A percentile compares a stretch with the other conserved stretches of the same genome.
Evolutionary conservation across 805 yeast species (phyloP).

Genomic region (Lachancea waltii): DNA sequence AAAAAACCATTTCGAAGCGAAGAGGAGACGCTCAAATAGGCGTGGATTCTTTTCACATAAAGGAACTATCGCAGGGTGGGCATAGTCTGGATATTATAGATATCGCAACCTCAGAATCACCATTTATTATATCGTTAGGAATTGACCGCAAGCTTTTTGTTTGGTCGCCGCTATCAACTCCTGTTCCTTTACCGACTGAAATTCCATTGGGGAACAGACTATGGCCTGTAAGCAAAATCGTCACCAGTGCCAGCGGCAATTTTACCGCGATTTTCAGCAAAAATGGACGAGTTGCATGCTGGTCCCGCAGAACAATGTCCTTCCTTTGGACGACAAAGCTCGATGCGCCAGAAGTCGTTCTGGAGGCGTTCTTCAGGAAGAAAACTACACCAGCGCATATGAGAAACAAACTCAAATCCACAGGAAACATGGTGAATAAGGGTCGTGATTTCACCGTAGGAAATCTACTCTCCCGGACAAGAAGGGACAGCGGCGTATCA

Average conservation of each 20-base stretch:
- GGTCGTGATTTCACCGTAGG: conserved; percentile 9
- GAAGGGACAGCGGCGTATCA: conserved; percentile 32
- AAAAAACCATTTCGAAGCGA: no score
- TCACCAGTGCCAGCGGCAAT: conserved; percentile 52
- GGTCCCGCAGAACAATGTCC: conserved; percentile 47
- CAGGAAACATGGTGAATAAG: conserved; percentile 1
- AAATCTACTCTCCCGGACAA: conserved; percentile 13
- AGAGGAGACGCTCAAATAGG: neutral
- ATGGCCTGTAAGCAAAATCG: conserved; percentile 58
- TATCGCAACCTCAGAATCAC: conserved; percentile 50
- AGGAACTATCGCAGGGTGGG: conserved; percentile 42
- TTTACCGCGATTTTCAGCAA: conserved; percentile 49
- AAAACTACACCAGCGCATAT: conserved; percentile 43
- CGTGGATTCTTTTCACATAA: conserved; percentile 17
- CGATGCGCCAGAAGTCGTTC: conserved; percentile 36
- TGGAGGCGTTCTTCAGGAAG: conserved; percentile 56
- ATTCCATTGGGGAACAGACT: conserved; percentile 39
- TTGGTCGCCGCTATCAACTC: conserved; percentile 63
- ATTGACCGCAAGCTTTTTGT: conserved; percentile 64
- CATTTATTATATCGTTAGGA: conserved; percentile 65
- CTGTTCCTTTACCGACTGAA: conserved; percentile 40
- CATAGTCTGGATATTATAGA: conserved; percentile 60
- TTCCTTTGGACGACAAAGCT: conserved; percentile 52
- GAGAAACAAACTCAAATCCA: conserved; percentile 28
- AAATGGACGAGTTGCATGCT: conserved; percentile 50